phyloP scores from a whole-genome alignment of 495 filamentous ascomycete genomes.

The Talaromyces borbonicus region DNA sequence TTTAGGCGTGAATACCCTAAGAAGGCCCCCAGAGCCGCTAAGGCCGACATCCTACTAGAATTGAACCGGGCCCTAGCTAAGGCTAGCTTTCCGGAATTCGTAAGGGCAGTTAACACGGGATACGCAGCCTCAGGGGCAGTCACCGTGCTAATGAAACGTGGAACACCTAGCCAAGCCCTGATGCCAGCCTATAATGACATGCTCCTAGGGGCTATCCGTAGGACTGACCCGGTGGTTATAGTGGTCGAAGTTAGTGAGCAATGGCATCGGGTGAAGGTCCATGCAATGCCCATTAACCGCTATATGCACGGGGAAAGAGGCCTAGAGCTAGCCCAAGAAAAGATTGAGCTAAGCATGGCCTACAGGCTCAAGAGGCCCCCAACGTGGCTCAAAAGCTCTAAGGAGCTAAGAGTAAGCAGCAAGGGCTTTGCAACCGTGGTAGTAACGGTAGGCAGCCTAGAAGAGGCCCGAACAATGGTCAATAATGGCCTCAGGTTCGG shows the following conservation, averaged over 20 bases:
- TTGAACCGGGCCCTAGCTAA: neutral
- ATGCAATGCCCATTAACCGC: conserved; percentile 4
- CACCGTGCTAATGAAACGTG: neutral
- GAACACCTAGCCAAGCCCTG: neutral
- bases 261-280: conserved; percentile 3
- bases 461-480: neutral
- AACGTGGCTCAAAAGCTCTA: neutral
- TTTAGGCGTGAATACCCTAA: neutral
- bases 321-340: neutral
- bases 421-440: neutral
- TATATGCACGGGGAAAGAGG: neutral
- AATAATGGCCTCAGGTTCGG: neutral
- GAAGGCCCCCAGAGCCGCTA: neutral
- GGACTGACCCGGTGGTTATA: neutral
- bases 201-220: neutral
- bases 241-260: neutral
- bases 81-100: neutral
- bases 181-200: neutral
- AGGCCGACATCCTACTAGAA: neutral
- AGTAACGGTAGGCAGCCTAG: neutral
- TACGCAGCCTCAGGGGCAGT: neutral
- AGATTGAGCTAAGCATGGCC: conserved; percentile 4
- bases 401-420: neutral
- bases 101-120: neutral
- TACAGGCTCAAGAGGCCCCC: neutral